Conservation (phyloP, 2,329 filamentous ascomycete genomes). For the Nothomitra cinnamomea region DNA sequence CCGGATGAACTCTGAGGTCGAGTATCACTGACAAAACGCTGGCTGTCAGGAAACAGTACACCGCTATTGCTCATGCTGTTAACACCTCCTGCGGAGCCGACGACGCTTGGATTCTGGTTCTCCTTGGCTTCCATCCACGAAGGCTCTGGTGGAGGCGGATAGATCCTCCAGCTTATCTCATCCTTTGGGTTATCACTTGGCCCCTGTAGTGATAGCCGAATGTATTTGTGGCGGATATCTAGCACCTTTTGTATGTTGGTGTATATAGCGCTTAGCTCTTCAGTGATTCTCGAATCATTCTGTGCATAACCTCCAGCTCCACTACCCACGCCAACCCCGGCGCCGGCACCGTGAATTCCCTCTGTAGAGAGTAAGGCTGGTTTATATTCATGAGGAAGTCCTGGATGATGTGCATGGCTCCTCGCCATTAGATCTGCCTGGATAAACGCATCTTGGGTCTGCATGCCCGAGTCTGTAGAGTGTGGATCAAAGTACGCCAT, state of each 20-base stretch:
- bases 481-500: slow-evolving; percentile 15
- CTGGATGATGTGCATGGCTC: slow-evolving; percentile 32
- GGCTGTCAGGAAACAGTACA: slow-evolving; percentile 21
- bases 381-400: slow-evolving; percentile 37
- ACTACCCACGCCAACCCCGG: slow-evolving; percentile 42
- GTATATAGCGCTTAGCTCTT: slow-evolving; percentile 74
- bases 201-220: slow-evolving; percentile 67
- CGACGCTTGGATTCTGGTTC: neutral
- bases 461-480: slow-evolving; percentile 5
- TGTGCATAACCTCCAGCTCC: slow-evolving; percentile 48
- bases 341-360: slow-evolving; percentile 39
- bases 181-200: slow-evolving; percentile 79
- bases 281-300: slow-evolving; percentile 62
- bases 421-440: slow-evolving; percentile 31
- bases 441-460: slow-evolving; percentile 18
- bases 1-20: slow-evolving; percentile 12
- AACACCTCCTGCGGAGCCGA: neutral
- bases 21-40: slow-evolving; percentile 16
- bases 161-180: slow-evolving; percentile 66
- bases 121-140: slow-evolving; percentile 57
- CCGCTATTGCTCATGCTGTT: slow-evolving; percentile 31
- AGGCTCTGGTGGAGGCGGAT: slow-evolving; percentile 80
- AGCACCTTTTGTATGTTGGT: slow-evolving; percentile 81
- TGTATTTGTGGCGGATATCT: slow-evolving; percentile 77
- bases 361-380: slow-evolving; percentile 33